These are phyloP conservation scores for Thermochaetoides thermophila DNA, from an alignment of 495 filamentous ascomycete genomes.

Conservation along the genomic window DNA sequence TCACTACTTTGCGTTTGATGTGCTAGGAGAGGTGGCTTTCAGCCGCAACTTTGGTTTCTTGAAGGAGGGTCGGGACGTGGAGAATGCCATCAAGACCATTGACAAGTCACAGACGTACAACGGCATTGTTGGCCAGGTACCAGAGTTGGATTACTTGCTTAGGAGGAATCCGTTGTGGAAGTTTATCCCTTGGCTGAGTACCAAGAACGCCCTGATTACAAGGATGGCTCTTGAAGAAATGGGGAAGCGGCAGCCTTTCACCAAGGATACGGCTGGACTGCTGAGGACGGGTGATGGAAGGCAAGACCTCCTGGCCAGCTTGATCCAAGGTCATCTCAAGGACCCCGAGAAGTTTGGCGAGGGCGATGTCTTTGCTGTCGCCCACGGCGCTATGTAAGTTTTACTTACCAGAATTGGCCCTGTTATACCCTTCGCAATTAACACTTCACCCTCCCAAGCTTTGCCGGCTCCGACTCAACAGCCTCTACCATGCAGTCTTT, in stretches of 20 bases:
- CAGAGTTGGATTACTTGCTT: slow-evolving; percentile 32
- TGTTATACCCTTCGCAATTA: neutral
- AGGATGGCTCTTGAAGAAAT: slow-evolving; percentile 36
- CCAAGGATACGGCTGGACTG: slow-evolving; percentile 26
- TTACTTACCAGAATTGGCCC: neutral
- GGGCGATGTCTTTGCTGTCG: slow-evolving; percentile 39
- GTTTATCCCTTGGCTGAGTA: slow-evolving; percentile 30
- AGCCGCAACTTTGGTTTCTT: slow-evolving; percentile 51
- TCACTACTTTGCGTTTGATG: slow-evolving; percentile 44
- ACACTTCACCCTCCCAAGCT: slow-evolving; percentile 14
- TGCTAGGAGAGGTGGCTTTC: slow-evolving; percentile 48
- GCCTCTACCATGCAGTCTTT: slow-evolving; percentile 42
- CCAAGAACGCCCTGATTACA: slow-evolving; percentile 34
- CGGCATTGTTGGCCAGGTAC: slow-evolving; percentile 37
- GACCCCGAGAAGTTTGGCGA: slow-evolving; percentile 31
- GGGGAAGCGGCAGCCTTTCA: slow-evolving; percentile 28
- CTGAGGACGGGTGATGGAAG: slow-evolving; percentile 25
- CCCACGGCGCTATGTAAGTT: slow-evolving; percentile 38
- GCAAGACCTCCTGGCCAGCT: slow-evolving; percentile 33
- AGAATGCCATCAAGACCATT: slow-evolving; percentile 37
- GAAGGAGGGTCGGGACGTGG: slow-evolving; percentile 40
- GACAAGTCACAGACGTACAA: slow-evolving; percentile 41
- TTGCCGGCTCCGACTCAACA: slow-evolving; percentile 50
- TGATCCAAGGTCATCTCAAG: slow-evolving; percentile 33
- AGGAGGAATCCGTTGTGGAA: slow-evolving; percentile 35